Evolutionary conservation across 495 filamentous ascomycete genomes (phyloP).

Genomic region (Penicillium dipodomyicola): DNA sequence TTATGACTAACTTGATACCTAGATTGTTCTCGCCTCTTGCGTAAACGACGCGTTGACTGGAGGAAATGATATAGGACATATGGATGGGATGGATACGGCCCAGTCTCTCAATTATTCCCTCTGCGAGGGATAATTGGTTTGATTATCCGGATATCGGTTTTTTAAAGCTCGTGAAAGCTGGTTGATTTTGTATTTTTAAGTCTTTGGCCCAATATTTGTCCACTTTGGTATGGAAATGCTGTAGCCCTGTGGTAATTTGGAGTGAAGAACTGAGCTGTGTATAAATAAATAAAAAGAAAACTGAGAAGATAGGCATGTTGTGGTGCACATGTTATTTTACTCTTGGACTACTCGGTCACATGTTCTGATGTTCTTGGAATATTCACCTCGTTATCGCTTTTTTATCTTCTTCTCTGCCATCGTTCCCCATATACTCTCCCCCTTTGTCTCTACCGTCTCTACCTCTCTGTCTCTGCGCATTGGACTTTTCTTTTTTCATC

Average conservation of each 20-base stretch:
- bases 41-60: conserved; percentile 18
- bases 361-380: not conserved
- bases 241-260: not conserved
- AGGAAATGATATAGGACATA: not conserved
- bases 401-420: not conserved
- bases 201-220: conserved; percentile 1
- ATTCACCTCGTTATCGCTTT: not conserved
- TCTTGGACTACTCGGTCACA: not conserved
- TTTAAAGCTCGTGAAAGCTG: not conserved
- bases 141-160: not conserved
- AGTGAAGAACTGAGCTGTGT: not conserved
- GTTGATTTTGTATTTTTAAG: conserved; percentile 3
- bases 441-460: not conserved
- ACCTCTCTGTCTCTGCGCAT: not conserved
- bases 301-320: not conserved
- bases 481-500: not conserved
- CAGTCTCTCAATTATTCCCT: not conserved
- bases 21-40: conserved; percentile 76
- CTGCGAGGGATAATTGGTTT: not conserved
- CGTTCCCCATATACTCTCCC: not conserved
- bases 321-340: not conserved
- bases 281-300: not conserved
- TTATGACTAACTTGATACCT: conserved; percentile 20
- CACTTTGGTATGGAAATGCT: not conserved
- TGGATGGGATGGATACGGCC: not conserved